phyloP scores from a whole-genome alignment of 257 asterid genomes.

The Scutellaria minor region DNA sequence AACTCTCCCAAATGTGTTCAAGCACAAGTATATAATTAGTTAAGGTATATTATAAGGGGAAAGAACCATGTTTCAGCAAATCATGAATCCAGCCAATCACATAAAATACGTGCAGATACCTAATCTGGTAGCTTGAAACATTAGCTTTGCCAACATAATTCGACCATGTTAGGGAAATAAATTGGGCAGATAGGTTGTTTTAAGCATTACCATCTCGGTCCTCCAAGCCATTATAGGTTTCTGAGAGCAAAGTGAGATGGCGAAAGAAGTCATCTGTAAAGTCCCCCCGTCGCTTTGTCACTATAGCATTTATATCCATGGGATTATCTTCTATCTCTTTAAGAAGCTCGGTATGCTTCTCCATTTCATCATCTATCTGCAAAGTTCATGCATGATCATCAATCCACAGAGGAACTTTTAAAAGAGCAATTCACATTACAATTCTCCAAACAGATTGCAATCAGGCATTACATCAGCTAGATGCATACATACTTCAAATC shows the following conservation, averaged over 20 bases:
- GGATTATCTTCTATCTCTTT: conserved; percentile 83
- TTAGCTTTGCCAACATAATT: not conserved
- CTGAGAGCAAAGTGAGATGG: conserved; percentile 70
- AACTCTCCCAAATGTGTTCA: conserved; percentile 19
- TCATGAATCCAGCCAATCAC: conserved; percentile 1
- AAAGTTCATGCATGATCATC: conserved; percentile 45
- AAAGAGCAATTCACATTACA: conserved; percentile 15
- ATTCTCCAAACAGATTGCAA: conserved; percentile 19
- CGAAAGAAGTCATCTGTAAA: conserved; percentile 85
- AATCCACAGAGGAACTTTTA: not conserved
- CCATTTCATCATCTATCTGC: conserved; percentile 98
- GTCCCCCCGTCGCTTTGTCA: conserved; percentile 76
- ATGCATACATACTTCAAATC: no score
- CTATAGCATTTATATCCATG: conserved; percentile 78
- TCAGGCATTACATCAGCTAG: not conserved
- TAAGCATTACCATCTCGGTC: conserved; percentile 74
- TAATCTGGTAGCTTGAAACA: conserved; percentile 1
- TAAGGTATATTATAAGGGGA: no score
- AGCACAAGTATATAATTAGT: not conserved
- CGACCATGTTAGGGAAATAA: not conserved
- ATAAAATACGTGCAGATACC: not conserved
- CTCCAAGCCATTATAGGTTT: conserved; percentile 75
- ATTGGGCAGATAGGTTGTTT: conserved; percentile 6
- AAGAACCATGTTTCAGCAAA: conserved; percentile 2
- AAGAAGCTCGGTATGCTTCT: conserved; percentile 67